Conservation (phyloP, 139 green algal species). For the Chlorella sorokiniana region DNA sequence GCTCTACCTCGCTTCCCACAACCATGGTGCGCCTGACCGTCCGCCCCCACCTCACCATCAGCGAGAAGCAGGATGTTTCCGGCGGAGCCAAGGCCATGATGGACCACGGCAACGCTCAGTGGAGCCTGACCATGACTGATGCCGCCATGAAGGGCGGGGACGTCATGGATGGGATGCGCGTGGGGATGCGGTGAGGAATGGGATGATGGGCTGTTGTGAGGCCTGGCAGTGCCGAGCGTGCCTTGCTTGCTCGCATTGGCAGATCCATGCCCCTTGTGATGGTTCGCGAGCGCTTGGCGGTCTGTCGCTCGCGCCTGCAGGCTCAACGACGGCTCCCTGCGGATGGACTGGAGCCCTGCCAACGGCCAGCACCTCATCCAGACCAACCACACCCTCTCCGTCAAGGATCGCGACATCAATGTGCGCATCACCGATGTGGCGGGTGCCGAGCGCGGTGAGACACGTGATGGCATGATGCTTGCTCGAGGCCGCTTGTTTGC, state of each 20-base stretch:
- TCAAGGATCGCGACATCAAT: not conserved
- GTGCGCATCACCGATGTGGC: too few relatives aligned
- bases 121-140: conserved; percentile 4
- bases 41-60: not conserved
- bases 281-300: too few relatives aligned
- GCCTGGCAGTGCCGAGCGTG: too few relatives aligned
- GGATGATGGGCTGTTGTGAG: too few relatives aligned
- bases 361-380: conserved; percentile 22
- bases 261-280: too few relatives aligned
- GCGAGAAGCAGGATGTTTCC: conserved; percentile 14
- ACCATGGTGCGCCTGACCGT: not conserved
- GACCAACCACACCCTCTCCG: not conserved
- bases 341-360: not conserved
- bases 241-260: too few relatives aligned
- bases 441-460: too few relatives aligned
- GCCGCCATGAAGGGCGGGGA: not conserved
- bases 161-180: conserved; percentile 4
- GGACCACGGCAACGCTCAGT: conserved; percentile 1
- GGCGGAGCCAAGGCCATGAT: not conserved
- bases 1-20: not conserved
- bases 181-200: too few relatives aligned
- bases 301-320: not conserved
- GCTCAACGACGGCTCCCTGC: not conserved
- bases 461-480: too few relatives aligned
- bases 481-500: too few relatives aligned